Base-by-base conservation (phyloP, 2,329 filamentous ascomycete genomes). In the Monosporascus sp. region DNA sequence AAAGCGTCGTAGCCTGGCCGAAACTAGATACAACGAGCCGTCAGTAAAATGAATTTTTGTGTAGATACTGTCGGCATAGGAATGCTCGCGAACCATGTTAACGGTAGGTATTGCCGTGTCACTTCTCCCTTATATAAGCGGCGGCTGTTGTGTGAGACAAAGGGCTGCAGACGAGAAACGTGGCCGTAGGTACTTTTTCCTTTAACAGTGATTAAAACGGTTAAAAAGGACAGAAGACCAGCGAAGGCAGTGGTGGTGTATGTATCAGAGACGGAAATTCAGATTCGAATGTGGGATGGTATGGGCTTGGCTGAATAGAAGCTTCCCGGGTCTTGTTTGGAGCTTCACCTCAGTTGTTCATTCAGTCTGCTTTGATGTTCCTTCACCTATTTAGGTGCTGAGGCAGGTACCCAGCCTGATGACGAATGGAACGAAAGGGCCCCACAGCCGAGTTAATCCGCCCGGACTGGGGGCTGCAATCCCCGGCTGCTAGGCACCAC, bases 1-100 rank as follows among this genome's bases (percentile, higher is more conserved):
- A 74, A 76, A 47, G 69, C 73, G 49, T 70, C 69, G 55, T 72
- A 73, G 52, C 70, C 70, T 35, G 74, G 67, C 55, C 67, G 63
- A 52, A 58, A 70, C 68, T 46, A 24, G 22, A 31, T 17, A n/a
- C 14, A 20, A 20, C 8, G 17, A 26, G 14, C 1, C 31, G 31
- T 35, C 31, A 14, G 31, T 75, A 14, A 26, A 26, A 17, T 9
- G 43, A 9, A 35, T 35, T 7, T 22, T 28, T 45, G n/a, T 31
- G 22, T 56, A 31, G 31, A 35, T 14, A 35, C 11, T 14, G 31
- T 35, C 31, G 9, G 5, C 31, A 18, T 18, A 24, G 40, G 14
- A 17, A 53, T 59, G 52, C 52, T 53, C 52, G 54, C 55, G 52
- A 50, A 58, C 54, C 55, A 57, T 58, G 41, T 37, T 37, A 22